These are phyloP conservation scores for Heterobasidion irregulare DNA, from an alignment of 1,284 basidiomycete genomes.

Conservation along the genomic window DNA sequence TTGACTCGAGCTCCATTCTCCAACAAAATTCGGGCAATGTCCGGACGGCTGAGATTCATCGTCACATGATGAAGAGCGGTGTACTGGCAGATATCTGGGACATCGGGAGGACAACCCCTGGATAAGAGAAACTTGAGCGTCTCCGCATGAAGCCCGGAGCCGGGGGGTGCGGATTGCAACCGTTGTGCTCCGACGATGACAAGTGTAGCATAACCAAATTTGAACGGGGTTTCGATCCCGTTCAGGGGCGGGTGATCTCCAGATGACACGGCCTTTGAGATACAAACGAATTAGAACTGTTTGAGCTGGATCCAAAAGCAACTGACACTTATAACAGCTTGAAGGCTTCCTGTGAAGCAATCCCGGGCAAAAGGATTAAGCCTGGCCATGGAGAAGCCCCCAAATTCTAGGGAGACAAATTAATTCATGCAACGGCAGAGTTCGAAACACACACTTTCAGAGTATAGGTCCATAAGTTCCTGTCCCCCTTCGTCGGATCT, in stretches of 20 bases:
- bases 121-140: constrained; percentile 32
- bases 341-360: not conserved
- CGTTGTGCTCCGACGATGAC: constrained; percentile 35
- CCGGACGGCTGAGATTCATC: constrained; percentile 16
- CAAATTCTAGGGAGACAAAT: not conserved
- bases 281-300: not conserved
- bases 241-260: constrained; percentile 32
- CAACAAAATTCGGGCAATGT: constrained; percentile 30
- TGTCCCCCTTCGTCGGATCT: not conserved
- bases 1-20: constrained; percentile 30
- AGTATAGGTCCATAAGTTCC: not conserved
- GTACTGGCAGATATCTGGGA: constrained; percentile 37
- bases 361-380: not conserved
- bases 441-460: not conserved
- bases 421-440: not conserved
- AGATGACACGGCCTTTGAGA: constrained; percentile 26
- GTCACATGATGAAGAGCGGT: constrained; percentile 41
- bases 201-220: constrained; percentile 37
- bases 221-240: constrained; percentile 36
- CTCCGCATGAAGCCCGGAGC: not conserved
- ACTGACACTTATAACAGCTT: not conserved
- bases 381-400: not conserved
- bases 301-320: not conserved
- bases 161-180: constrained; percentile 10
- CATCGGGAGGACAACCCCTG: constrained; percentile 31